phyloP scores from a whole-genome alignment of 768 basidiomycete species.

The Clathrus columnatus region DNA sequence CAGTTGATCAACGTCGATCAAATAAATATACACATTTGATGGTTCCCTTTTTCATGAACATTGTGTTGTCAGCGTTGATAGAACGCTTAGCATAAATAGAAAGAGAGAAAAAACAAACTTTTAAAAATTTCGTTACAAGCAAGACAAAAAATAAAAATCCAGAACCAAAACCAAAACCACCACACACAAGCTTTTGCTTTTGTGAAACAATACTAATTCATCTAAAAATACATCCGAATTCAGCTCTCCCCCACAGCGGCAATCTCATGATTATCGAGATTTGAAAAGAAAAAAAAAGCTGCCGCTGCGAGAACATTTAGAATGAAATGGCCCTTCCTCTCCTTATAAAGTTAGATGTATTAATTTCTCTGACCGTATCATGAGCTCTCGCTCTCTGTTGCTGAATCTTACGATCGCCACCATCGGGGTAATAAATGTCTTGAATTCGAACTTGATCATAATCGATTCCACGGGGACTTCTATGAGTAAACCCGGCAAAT shows the following conservation, averaged over 20 bases:
- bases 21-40: too few species aligned
- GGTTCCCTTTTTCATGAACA: neutral
- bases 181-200: too few species aligned
- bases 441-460: slow-evolving; percentile 63
- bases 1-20: neutral
- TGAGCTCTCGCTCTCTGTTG: slow-evolving; percentile 48
- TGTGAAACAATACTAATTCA: neutral
- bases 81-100: too few species aligned
- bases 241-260: neutral
- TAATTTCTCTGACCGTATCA: slow-evolving; percentile 50
- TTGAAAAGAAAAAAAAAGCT: too few species aligned
- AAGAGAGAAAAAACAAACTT: too few species aligned
- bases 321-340: slow-evolving; percentile 79
- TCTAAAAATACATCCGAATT: neutral
- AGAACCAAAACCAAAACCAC: too few species aligned
- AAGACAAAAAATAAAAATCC: too few species aligned
- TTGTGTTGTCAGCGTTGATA: too few species aligned
- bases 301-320: too few species aligned
- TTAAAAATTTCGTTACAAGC: too few species aligned
- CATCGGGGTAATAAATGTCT: slow-evolving; percentile 56
- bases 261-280: neutral
- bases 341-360: slow-evolving; percentile 36
- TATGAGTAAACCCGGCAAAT: slow-evolving; percentile 88
- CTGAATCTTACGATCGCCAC: slow-evolving; percentile 41
- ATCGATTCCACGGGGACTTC: slow-evolving; percentile 71